A percentile compares a stretch with the other conserved stretches of the same genome.
These are phyloP conservation scores for Phaeosphaeria sp. DNA, from an alignment of 2,329 filamentous ascomycete genomes.

Conservation along the genomic window DNA sequence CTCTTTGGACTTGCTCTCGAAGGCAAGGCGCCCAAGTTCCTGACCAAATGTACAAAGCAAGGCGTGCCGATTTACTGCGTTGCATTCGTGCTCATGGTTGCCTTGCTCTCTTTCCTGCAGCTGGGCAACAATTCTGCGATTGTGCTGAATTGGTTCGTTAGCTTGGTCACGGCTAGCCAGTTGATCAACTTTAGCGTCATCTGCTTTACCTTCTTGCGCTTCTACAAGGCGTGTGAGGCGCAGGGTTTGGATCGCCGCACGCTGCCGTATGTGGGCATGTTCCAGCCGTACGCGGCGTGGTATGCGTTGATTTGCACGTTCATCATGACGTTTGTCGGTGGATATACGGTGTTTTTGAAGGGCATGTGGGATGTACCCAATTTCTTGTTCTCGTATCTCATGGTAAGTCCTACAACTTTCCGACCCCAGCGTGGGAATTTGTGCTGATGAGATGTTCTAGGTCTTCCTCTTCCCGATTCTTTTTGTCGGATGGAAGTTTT, in stretches of 20 bases:
- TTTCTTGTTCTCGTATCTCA: constrained; percentile 71
- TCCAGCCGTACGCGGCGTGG: constrained; percentile 76
- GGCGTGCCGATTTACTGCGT: constrained; percentile 80
- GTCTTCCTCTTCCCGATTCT: constrained; percentile 73
- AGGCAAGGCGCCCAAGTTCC: constrained; percentile 60
- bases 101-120: constrained; percentile 76
- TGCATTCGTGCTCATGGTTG: constrained; percentile 67
- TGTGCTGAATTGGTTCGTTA: constrained; percentile 78
- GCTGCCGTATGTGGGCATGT: constrained; percentile 72
- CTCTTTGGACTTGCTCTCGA: constrained; percentile 62
- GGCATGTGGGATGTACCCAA: constrained; percentile 70
- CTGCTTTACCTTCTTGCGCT: constrained; percentile 74
- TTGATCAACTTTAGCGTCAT: constrained; percentile 57
- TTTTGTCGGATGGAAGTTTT: constrained; percentile 74
- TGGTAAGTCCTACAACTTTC: constrained; percentile 4
- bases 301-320: constrained; percentile 68
- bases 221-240: constrained; percentile 70
- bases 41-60: constrained; percentile 64
- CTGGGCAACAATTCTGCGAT: constrained; percentile 71
- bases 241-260: constrained; percentile 72
- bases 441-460: constrained; percentile 24
- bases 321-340: constrained; percentile 76
- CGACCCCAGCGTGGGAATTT: neutral
- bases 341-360: constrained; percentile 77
- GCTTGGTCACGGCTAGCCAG: constrained; percentile 74